Evolutionary conservation across 108 stramenopile species (phyloP), one percentile per base, ranked within the genome.

Genomic region (Nitzschia sp.): DNA sequence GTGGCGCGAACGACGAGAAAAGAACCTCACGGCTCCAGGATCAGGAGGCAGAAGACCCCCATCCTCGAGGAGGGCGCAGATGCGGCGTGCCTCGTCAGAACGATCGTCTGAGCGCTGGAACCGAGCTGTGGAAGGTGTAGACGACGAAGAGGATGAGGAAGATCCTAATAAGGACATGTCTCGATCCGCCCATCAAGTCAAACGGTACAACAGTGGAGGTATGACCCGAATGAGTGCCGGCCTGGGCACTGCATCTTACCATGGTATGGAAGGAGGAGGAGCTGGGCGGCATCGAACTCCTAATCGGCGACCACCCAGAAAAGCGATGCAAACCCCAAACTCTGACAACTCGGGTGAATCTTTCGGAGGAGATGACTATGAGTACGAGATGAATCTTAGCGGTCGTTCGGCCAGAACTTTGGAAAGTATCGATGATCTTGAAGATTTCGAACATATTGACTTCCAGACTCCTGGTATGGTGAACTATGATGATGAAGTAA

Each of bases 401-500:
- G 58, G 25, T 21, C 32, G 46, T 28, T 59, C 66, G 1, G 30
- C 32, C 0, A 28, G 62, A 28, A 63, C 54, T 19, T 57, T 68
- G 16, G 75, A 76, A 21, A 76, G 75, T 44, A 68, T 68, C 32
- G 68, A 76, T 15, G 75, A 76, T 58, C 64, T 63, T 36, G 66
- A 63, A 46, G 75, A 76, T 32, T 62, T 44, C 33, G 62, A 63
- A n/a, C 28, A 41, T 29, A 76, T 76, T 46, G 59, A 67, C 21
- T 45, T 69, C 17, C 68, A 76, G 36, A 76, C 75, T 32, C 75
- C 75, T 48, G 75, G 68, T 17, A 69, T 76, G 55, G 53, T 76
- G 22, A 62, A 76, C 57, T 76, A 68, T 53, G 63, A 76, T 21
- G 68, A 69, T 52, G 75, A 76, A 57, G 48, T 76, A 23, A 9